Base-by-base conservation (phyloP, 2,329 filamentous ascomycete genomes). In the Cercospora brassicicola region DNA sequence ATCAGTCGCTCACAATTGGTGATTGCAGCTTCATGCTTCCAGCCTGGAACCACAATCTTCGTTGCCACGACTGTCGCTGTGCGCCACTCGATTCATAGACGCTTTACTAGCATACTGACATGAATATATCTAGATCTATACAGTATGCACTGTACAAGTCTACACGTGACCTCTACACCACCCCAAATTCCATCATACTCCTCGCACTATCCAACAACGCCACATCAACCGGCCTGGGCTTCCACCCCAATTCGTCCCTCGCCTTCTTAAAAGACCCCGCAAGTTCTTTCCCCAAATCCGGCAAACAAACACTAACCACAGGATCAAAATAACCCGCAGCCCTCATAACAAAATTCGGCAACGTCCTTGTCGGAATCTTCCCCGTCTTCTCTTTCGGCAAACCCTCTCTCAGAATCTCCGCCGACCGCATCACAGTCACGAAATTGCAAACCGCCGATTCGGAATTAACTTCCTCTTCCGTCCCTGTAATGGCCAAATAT, bases 331-430 rank as follows among this genome's bases (percentile, higher is more conserved):
- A 71, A 1, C 67, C 66, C 6, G 69, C 69, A n/a, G 68, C 65
- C n/a, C 69, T 61, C 69, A 71, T 71, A 2, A 71, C 67, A 59
- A 69, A 71, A 23, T 71, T 71, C 28, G 69, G 65, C 13, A 71
- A 15, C 20, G 64, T 69, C 5, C 67, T 45, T 11, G 67, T 71
- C 10, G 67, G 68, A 11, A 71, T 64, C 62, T 69, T 71, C 4
- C 64, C 53, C 28, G 69, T 71, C 57, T 66, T 69, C 26, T 71
- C 69, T 11, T 51, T 59, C 4, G 69, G 67, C 7, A 71, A 23
- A 1, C 61, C 65, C n/a, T 62, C 65, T 6, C 67, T 39, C n/a
- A 71, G 8, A 53, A 69, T 68, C 28, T 71, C 66, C 9, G 65
- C 65, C 26, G 65, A 62, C 8, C 33, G n/a, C 2, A 67, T 39